Base-by-base conservation (phyloP, 2,329 filamentous ascomycete species). In the Colletotrichum falcatum region DNA sequence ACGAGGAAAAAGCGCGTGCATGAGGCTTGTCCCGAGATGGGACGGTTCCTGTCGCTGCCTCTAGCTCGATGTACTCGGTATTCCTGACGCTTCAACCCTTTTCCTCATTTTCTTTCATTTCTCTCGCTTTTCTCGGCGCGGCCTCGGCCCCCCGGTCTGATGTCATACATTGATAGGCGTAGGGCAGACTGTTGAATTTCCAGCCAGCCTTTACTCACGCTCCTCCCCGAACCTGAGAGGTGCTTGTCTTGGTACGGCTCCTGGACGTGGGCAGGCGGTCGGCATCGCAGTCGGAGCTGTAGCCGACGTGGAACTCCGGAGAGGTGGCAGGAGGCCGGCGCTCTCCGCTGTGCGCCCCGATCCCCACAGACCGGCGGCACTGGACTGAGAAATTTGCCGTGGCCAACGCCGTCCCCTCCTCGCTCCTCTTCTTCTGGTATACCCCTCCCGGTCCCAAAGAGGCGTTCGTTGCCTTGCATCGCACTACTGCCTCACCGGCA, bases 401-500 rank as follows among this genome's bases (percentile, higher is more conserved):
- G 37, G 37, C 12, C 37, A 39, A 39, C 3, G 37, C 14, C 12
- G 37, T 39, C 28, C 54, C 54, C 23, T 56, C 11, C 30, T 54
- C 35, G 16, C 7, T 35, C 23, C 26, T 53, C n/a, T 59, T 18
- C 35, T 37, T 37, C 35, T 37, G 9, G 11, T 9, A 26, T 7
- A 39, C 37, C 55, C 23, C 33, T 46, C 12, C 28, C 37, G 37
- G 23, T 7, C 26, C 23, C 30, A 42, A 26, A 11, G 23, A 26
- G 58, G 30, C 16, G 56, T 60, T 61, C 59, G 55, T 28, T 30
- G 12, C 23, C 55, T 42, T 53, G 53, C 53, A 30, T 44, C 28
- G 28, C 58, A 28, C 28, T 11, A 11, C 30, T 23, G 51, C 18
- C n/a, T 37, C 39, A 33, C 54, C 59, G 62, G 58, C 44, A 53